Conservation (phyloP, 805 yeast genomes). For the Lipomyces anomalus region DNA sequence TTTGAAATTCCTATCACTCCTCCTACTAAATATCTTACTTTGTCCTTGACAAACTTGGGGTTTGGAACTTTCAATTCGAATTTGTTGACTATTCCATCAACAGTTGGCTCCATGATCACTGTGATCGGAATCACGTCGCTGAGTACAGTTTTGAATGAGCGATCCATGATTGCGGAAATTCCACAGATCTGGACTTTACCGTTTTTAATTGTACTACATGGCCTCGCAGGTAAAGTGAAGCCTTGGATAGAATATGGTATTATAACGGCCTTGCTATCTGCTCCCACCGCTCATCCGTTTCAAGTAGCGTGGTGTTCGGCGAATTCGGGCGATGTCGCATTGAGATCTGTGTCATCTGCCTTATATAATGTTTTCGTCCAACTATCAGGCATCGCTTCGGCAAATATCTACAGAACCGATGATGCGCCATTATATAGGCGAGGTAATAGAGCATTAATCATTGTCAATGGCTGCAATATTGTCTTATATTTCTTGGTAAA, state of each 20-base stretch:
- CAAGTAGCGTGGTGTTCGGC: slow-evolving; percentile 54
- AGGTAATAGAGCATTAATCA: slow-evolving; percentile 45
- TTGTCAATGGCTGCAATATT: slow-evolving; percentile 21
- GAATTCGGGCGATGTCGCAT: slow-evolving; percentile 55
- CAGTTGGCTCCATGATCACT: slow-evolving; percentile 22
- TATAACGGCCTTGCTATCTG: slow-evolving; percentile 34
- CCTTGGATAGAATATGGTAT: slow-evolving; percentile 3
- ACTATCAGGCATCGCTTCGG: slow-evolving; percentile 46
- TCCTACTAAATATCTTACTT: slow-evolving; percentile 41
- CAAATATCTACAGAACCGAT: slow-evolving; percentile 49
- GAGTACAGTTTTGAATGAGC: not conserved
- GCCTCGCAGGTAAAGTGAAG: slow-evolving; percentile 2
- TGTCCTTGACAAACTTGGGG: slow-evolving; percentile 44
- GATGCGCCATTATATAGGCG: slow-evolving; percentile 55
- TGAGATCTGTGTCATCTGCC: slow-evolving; percentile 58
- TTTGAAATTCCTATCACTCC: slow-evolving; percentile 38
- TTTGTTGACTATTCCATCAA: slow-evolving; percentile 47
- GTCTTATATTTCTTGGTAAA: slow-evolving; percentile 24
- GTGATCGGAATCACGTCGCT: slow-evolving; percentile 25
- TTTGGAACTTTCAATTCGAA: slow-evolving; percentile 47
- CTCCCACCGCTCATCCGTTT: slow-evolving; percentile 47
- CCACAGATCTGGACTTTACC: slow-evolving; percentile 4
- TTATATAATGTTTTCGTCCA: slow-evolving; percentile 60
- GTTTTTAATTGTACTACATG: slow-evolving; percentile 22
- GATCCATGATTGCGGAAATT: not conserved